Evolutionary conservation across 371 early-diverging fungal species (phyloP).

Genomic region (Mucor plumbeus): DNA sequence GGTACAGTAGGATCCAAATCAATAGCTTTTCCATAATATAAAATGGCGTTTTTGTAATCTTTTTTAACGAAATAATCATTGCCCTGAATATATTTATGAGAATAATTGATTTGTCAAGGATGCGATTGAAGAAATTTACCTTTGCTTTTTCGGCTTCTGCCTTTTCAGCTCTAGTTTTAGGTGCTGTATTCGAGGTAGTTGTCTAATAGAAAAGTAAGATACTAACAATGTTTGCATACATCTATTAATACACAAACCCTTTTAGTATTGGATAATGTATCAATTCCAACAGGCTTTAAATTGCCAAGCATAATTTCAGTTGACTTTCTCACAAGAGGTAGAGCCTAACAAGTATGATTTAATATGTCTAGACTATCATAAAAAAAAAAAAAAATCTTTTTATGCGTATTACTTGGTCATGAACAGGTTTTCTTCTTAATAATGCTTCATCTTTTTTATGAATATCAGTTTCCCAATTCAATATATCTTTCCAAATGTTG

Average conservation of each 20-base stretch:
- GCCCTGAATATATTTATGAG: conserved; percentile 55
- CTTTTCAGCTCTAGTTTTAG: conserved; percentile 28
- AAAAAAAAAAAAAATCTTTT: background rate
- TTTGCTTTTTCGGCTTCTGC: conserved; percentile 69
- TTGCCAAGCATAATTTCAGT: conserved; percentile 23
- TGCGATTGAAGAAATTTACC: conserved; percentile 34
- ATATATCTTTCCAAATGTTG: conserved; percentile 30
- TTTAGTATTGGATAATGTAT: background rate
- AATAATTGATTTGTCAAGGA: background rate
- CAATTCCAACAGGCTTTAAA: conserved; percentile 21
- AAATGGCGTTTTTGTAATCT: conserved; percentile 70
- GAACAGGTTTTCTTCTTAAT: conserved; percentile 26
- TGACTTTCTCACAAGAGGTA: conserved; percentile 24
- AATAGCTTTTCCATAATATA: conserved; percentile 73
- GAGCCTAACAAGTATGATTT: conserved; percentile 9
- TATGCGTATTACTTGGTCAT: conserved; percentile 26
- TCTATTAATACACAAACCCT: background rate
- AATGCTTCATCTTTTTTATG: conserved; percentile 23
- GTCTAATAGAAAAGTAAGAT: background rate
- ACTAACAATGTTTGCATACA: background rate
- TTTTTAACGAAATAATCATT: conserved; percentile 79
- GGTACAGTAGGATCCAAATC: conserved; percentile 67
- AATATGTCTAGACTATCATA: background rate
- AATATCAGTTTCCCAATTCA: conserved; percentile 31
- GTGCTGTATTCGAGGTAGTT: background rate